A percentile compares a stretch with the other conserved stretches of the same genome.
These are phyloP conservation scores for Penicillium paneum DNA, from an alignment of 2,329 filamentous ascomycete species.

Conservation along the genomic window DNA sequence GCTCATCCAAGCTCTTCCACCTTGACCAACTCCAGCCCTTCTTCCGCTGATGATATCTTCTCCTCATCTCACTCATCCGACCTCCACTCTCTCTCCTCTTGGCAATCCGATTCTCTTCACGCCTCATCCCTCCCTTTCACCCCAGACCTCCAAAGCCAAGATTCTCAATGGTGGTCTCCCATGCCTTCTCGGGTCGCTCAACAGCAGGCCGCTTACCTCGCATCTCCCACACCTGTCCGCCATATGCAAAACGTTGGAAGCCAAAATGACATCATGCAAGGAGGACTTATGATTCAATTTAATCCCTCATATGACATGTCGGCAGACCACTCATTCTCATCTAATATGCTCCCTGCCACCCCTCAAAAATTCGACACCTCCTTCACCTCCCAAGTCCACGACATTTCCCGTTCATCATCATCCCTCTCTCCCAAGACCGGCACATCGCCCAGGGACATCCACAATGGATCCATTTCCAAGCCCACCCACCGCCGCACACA, in stretches of 20 bases:
- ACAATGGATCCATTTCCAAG: conserved; percentile 24
- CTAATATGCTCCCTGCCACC: conserved; percentile 22
- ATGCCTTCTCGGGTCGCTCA: conserved; percentile 35
- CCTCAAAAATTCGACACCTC: conserved; percentile 27
- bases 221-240: conserved; percentile 36
- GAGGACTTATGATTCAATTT: conserved; percentile 42
- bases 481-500: conserved; percentile 38
- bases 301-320: conserved; percentile 37
- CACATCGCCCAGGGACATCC: conserved; percentile 30
- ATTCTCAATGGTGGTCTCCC: conserved; percentile 44
- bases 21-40: conserved; percentile 34
- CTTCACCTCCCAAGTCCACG: conserved; percentile 29
- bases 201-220: conserved; percentile 36
- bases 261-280: conserved; percentile 37
- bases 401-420: conserved; percentile 37
- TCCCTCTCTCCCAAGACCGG: conserved; percentile 37
- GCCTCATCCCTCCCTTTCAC: conserved; percentile 38
- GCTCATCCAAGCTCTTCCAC: conserved; percentile 29
- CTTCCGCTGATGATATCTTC: conserved; percentile 40
- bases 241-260: conserved; percentile 27
- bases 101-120: conserved; percentile 41
- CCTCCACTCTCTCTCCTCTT: conserved; percentile 40
- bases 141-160: conserved; percentile 38
- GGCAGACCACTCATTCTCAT: conserved; percentile 30
- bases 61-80: conserved; percentile 41